These are phyloP conservation scores for Dendrothele bispora DNA, from an alignment of 768 basidiomycete species.

Conservation along the genomic window DNA sequence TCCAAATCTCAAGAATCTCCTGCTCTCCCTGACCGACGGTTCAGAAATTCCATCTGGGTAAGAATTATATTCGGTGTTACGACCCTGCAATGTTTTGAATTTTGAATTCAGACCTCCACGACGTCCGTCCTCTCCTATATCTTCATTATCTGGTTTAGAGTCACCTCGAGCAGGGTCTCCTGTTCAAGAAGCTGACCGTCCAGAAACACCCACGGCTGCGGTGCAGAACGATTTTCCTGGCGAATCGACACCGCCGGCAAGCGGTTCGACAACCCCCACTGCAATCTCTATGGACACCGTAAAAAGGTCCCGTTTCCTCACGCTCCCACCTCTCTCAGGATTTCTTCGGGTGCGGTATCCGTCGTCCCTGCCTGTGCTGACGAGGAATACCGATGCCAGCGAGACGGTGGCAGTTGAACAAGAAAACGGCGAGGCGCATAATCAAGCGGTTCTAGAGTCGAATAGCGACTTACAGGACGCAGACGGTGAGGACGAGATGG, in stretches of 20 bases:
- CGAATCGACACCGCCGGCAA: slow-evolving; percentile 46
- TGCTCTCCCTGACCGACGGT: slow-evolving; percentile 81
- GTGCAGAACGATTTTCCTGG: slow-evolving; percentile 20
- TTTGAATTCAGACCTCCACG: slow-evolving; percentile 17
- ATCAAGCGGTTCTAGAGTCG: too few species aligned
- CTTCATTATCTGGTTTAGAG: slow-evolving; percentile 21
- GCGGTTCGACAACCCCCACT: slow-evolving; percentile 62
- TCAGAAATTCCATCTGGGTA: slow-evolving; percentile 43
- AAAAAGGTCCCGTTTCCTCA: slow-evolving; percentile 50
- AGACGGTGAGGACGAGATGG: neutral
- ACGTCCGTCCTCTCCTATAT: slow-evolving; percentile 25
- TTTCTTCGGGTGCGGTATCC: slow-evolving; percentile 65
- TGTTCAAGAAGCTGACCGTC: slow-evolving; percentile 50
- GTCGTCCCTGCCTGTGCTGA: slow-evolving; percentile 44
- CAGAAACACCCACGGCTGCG: slow-evolving; percentile 38
- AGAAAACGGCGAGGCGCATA: slow-evolving; percentile 3
- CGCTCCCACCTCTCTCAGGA: slow-evolving; percentile 61
- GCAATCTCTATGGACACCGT: slow-evolving; percentile 34
- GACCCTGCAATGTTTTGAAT: neutral
- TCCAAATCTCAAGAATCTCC: slow-evolving; percentile 92
- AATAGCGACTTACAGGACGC: too few species aligned
- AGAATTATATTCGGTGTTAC: neutral
- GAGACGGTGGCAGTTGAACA: slow-evolving; percentile 12
- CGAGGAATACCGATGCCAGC: slow-evolving; percentile 22
- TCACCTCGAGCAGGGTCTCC: slow-evolving; percentile 24